Evolutionary conservation across 2,329 filamentous ascomycete species (phyloP), one percentile per base, ranked within the genome.

Genomic region (Hypomyces perniciosus): DNA sequence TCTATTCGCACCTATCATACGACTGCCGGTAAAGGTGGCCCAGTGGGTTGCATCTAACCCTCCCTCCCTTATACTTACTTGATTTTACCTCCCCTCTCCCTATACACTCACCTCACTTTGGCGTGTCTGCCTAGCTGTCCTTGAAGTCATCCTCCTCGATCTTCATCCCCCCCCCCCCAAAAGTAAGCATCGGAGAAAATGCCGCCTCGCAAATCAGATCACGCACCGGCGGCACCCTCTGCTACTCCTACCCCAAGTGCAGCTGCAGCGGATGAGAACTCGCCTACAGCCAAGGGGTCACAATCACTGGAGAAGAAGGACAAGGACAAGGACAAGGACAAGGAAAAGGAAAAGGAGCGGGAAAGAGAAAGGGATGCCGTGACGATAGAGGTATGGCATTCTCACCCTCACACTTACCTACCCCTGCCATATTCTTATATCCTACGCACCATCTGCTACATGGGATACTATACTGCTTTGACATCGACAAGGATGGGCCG

Each of bases 181-280:
- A 10, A 39, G 27, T 28, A 37, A 40, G 10, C 28, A 13, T 31
- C 8, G 28, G 37, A 40, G 6, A 10, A 53, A 46, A 82, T 83
- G 80, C 76, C 79, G 44, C 72, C 79, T 28, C 73, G 76, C 48
- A 84, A 83, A 64, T 77, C 73, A 56, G 78, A 80, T 57, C 30
- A 29, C 43, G 48, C 46, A 27, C 37, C 42, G 31, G 46, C 59
- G 27, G 55, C 60, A 13, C 48, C 53, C 7, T 51, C 56, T 28
- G 53, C 56, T 5, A 49, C 61, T 6, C 26, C 55, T 2, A 40
- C 57, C 13, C 42, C 54, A 8, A 40, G 54, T 13, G 42, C 55
- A 31, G 50, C 55, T 12, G 39, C 61, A 29, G 44, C 62, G 28
- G 54, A 62, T 3, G 55, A 55, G 26, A 44, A 57, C 34, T 57